Base-by-base conservation (phyloP, 345 rosid species). In the Syzygium oleosum region DNA sequence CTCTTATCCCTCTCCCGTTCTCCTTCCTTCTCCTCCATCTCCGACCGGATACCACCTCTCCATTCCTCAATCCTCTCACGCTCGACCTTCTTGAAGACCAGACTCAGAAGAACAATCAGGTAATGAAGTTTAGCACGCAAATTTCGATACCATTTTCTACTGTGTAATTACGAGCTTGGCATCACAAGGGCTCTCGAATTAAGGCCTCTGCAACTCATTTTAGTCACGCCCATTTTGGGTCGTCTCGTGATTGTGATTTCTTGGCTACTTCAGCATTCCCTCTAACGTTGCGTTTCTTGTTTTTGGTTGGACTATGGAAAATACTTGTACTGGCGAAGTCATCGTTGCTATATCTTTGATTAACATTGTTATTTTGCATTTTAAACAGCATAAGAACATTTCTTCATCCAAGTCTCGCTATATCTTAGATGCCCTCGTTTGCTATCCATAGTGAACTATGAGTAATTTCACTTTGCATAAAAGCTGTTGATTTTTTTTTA, bases 401-500 rank as follows among this genome's bases (percentile, higher is more conserved):
- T 73, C 46, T 73, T 34, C 13, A 38, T 73, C 80, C 43, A 1
- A 34, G 80, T 73, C 13, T 34, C 46, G 80, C 49, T 19, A 73
- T 34, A 9, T 73, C 49, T 34, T 34, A 19, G 25, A 73, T 34
- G 80, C 80, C 49, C 14, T 34, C 3, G 46, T 34, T 17, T 19
- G 10, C 80, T 17, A 73, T 19, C 4, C 25, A 9, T 34, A 5
- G 80, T 73, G 19, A 73, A 73, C 80, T 73, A 73, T 4, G 49
- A 31, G 86, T 38, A 53, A 52, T 84, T 34, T 84, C 27, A 25
- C 87, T 88, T 84, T 84, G 41, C 86, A 84, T 5, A 19, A 52
- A 31, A 88, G 46, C 84, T 85, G 79, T 79, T 90, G 90, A 89
- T 92, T 88, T 88, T 86, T 85, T 86, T 92, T 88, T 88, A 86